These are phyloP conservation scores for Malassezia globosa DNA, from an alignment of 1,284 basidiomycete species.

Conservation along the genomic window DNA sequence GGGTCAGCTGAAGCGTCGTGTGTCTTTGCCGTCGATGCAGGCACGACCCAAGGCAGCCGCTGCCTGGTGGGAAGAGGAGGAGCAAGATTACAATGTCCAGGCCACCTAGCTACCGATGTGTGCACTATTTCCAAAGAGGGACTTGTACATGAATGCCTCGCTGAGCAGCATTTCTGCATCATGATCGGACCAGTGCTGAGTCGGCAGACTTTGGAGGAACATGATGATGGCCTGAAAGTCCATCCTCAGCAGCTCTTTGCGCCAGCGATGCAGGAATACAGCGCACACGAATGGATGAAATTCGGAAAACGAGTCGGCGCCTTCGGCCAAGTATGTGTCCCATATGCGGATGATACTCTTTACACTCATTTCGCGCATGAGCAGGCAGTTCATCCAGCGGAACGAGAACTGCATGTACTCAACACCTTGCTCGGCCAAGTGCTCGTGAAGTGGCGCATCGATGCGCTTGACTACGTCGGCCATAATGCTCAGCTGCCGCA, in stretches of 20 bases:
- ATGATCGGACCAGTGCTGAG: slow-evolving; percentile 85
- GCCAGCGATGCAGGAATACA: slow-evolving; percentile 44
- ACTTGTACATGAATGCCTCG: slow-evolving; percentile 70
- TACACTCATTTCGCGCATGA: slow-evolving; percentile 48
- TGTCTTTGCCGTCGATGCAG: background rate
- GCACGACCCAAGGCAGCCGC: slow-evolving; percentile 3
- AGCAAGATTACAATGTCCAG: too few species aligned
- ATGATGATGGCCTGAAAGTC: slow-evolving; percentile 77
- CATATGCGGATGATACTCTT: slow-evolving; percentile 44
- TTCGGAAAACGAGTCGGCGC: slow-evolving; percentile 42
- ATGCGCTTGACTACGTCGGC: slow-evolving; percentile 39
- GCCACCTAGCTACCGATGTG: slow-evolving; percentile 23
- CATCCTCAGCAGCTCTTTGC: slow-evolving; percentile 33
- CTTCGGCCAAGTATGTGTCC: slow-evolving; percentile 46
- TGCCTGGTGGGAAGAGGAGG: slow-evolving; percentile 12
- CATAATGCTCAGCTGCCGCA: slow-evolving; percentile 38
- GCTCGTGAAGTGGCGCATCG: slow-evolving; percentile 41
- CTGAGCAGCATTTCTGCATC: slow-evolving; percentile 88
- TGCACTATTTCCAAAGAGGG: slow-evolving; percentile 42
- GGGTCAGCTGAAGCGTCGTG: background rate
- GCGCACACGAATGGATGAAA: slow-evolving; percentile 46
- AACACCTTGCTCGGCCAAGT: slow-evolving; percentile 38
- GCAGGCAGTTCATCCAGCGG: slow-evolving; percentile 47
- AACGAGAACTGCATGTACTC: slow-evolving; percentile 48
- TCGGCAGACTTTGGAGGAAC: slow-evolving; percentile 92